phyloP scores from a whole-genome alignment of 192 early-diverging fungal species.

The Geosiphon pyriformis region DNA sequence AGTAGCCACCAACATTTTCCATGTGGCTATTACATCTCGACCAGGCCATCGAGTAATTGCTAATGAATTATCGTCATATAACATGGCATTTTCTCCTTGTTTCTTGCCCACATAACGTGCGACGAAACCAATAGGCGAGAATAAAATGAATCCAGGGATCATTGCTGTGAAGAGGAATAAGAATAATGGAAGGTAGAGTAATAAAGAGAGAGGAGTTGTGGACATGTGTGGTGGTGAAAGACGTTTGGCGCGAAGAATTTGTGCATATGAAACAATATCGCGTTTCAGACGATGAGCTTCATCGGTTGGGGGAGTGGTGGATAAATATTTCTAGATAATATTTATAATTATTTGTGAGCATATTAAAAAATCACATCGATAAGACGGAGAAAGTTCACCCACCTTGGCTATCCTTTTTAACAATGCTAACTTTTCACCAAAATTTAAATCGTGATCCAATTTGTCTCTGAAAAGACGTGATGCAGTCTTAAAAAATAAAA shows the following conservation, averaged over 20 bases:
- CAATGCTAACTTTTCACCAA: constrained; percentile 34
- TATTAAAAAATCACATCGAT: neutral
- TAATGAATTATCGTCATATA: constrained; percentile 38
- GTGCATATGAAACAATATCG: constrained; percentile 31
- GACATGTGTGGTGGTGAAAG: constrained; percentile 30
- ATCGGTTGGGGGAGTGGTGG: constrained; percentile 19
- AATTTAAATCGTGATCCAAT: constrained; percentile 26
- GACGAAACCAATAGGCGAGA: constrained; percentile 31
- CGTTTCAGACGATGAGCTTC: constrained; percentile 24
- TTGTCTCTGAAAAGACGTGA: constrained; percentile 31
- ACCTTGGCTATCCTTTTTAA: constrained; percentile 34
- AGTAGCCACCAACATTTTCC: constrained; percentile 38
- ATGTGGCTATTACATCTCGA: constrained; percentile 42
- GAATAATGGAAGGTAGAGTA: constrained; percentile 29
- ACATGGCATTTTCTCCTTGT: constrained; percentile 38
- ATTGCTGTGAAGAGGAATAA: constrained; percentile 27
- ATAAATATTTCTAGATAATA: constrained; percentile 17
- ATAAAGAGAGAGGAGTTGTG: constrained; percentile 21
- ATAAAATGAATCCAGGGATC: constrained; percentile 33
- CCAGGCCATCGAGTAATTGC: constrained; percentile 42
- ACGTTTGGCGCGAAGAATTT: constrained; percentile 28
- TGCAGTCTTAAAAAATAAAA: constrained; percentile 36
- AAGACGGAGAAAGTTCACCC: neutral
- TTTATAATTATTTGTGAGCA: neutral
- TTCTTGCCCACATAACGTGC: constrained; percentile 35